Conservation (phyloP, 164 flowering plant species). For the Protea cynaroides region DNA sequence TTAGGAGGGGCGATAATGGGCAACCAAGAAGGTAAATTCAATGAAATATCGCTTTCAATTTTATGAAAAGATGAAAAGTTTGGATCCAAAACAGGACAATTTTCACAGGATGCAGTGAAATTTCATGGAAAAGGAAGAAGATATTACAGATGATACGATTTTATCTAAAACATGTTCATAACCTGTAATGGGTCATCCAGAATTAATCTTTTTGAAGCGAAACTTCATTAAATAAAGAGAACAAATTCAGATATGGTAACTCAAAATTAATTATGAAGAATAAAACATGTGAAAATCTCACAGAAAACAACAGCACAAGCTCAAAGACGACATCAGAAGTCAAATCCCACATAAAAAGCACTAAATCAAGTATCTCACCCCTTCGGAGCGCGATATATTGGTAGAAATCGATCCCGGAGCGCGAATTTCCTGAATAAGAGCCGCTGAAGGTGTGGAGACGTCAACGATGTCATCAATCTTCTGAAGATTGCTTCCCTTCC, state of each 20-base stretch:
- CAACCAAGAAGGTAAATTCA: too few species aligned
- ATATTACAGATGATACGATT: too few species aligned
- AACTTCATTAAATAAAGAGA: too few species aligned
- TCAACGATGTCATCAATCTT: conserved; percentile 8
- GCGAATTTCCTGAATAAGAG: not conserved
- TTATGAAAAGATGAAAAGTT: too few species aligned
- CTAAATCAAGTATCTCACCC: conserved; percentile 13
- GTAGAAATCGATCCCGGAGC: conserved; percentile 13
- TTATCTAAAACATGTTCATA: too few species aligned
- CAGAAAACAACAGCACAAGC: not conserved
- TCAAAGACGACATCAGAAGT: not conserved
- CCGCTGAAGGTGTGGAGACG: not conserved
- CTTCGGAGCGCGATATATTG: conserved; percentile 26
- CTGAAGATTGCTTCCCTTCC: conserved; percentile 12
- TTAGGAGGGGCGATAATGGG: too few species aligned
- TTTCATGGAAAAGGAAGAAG: too few species aligned
- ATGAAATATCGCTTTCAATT: too few species aligned
- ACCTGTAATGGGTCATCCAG: too few species aligned
- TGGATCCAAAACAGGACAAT: too few species aligned
- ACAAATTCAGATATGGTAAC: not conserved
- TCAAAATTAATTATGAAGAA: not conserved
- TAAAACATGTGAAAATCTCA: not conserved
- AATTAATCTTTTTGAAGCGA: too few species aligned
- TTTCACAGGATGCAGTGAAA: too few species aligned
- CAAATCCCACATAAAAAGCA: not conserved